Conservation (phyloP, 768 basidiomycete species). For the Lentinula sp. region DNA sequence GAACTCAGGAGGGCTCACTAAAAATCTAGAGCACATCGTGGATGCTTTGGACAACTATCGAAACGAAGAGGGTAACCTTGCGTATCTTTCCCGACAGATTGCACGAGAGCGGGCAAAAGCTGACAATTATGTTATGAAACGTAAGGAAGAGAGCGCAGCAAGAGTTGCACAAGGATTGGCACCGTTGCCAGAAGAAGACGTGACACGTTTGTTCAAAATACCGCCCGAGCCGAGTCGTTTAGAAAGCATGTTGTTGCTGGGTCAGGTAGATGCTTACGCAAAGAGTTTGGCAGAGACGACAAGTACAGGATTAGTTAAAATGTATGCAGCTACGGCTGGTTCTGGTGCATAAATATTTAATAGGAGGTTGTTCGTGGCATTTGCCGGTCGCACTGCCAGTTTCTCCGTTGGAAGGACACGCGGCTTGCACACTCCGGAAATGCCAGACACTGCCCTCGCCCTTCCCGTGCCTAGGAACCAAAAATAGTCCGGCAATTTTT, state of each 20-base stretch:
- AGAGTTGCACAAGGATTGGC: conserved; percentile 78
- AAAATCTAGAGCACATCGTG: conserved; percentile 78
- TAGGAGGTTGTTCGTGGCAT: not conserved
- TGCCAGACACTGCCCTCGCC: not conserved
- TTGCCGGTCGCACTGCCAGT: not conserved
- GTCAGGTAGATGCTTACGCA: conserved; percentile 83
- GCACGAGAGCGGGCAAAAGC: conserved; percentile 77
- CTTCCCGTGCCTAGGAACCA: not conserved
- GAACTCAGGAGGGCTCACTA: conserved; percentile 61
- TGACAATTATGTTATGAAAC: conserved; percentile 74
- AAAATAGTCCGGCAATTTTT: not conserved
- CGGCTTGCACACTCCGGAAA: not conserved
- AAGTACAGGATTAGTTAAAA: conserved; percentile 70
- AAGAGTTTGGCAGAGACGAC: conserved; percentile 67
- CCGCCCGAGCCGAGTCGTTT: conserved; percentile 84
- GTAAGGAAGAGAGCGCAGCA: conserved; percentile 81
- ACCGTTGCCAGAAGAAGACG: conserved; percentile 85
- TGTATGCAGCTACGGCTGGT: conserved; percentile 62
- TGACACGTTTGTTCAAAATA: conserved; percentile 80
- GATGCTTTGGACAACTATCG: conserved; percentile 83
- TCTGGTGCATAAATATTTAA: not conserved
- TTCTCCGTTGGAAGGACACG: not conserved
- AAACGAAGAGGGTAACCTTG: conserved; percentile 89
- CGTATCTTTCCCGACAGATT: conserved; percentile 83
- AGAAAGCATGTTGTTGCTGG: conserved; percentile 80